Evolutionary conservation across 768 basidiomycete genomes (phyloP).

Genomic region (Boletellus ananiceps): DNA sequence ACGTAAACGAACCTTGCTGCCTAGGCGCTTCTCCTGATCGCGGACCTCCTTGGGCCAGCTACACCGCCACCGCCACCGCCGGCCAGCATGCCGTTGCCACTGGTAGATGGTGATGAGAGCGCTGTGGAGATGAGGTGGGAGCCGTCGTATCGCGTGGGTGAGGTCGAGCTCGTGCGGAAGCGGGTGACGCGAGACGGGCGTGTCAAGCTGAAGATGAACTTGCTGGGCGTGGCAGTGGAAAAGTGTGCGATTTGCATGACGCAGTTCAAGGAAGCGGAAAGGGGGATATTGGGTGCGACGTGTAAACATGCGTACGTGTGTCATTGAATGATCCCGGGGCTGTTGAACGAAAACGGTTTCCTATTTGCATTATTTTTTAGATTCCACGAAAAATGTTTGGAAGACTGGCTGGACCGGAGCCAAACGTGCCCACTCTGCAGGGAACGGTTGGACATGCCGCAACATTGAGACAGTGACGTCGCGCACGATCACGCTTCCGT

Average conservation of each 20-base stretch:
- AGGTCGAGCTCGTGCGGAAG: slow-evolving; percentile 53
- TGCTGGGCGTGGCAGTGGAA: slow-evolving; percentile 60
- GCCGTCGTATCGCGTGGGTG: slow-evolving; percentile 33
- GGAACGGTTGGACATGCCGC: slow-evolving; percentile 35
- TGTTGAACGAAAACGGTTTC: too few species aligned
- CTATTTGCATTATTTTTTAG: slow-evolving; percentile 14
- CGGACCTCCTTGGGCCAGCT: slow-evolving; percentile 59
- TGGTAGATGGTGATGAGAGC: slow-evolving; percentile 2
- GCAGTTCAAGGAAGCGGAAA: slow-evolving; percentile 60
- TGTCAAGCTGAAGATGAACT: slow-evolving; percentile 62
- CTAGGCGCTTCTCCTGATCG: slow-evolving; percentile 56
- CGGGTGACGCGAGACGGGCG: slow-evolving; percentile 61
- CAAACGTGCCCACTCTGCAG: slow-evolving; percentile 66
- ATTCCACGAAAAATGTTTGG: slow-evolving; percentile 62
- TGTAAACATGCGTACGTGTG: slow-evolving; percentile 53
- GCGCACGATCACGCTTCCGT: not conserved
- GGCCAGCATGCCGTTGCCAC: not conserved
- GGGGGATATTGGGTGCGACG: slow-evolving; percentile 48
- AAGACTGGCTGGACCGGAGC: slow-evolving; percentile 56
- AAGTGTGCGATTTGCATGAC: slow-evolving; percentile 71
- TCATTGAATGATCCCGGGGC: not conserved
- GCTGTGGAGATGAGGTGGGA: not conserved
- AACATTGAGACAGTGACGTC: slow-evolving; percentile 3
- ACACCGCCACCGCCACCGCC: slow-evolving; percentile 13
- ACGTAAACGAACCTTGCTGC: slow-evolving; percentile 19